Evolutionary conservation across 441 rosid species (phyloP), one percentile per base, ranked within the genome.

Genomic region (Corymbia citriodora): DNA sequence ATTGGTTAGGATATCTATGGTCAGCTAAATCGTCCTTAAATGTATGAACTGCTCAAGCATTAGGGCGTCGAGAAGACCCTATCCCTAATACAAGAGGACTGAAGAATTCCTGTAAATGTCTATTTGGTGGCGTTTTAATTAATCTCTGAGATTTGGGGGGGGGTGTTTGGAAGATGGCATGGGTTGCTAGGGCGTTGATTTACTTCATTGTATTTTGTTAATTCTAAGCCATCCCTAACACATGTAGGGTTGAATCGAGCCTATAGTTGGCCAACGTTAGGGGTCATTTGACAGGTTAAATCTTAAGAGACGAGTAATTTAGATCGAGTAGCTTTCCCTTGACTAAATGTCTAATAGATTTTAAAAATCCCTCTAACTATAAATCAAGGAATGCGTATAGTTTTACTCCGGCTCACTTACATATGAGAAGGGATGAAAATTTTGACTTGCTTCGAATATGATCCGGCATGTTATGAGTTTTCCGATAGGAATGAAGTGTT

Each of bases 21-120:
- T 3, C 4, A 29, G 50, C 83, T 40, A 74, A 36, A 40, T 40
- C 3, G 29, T 74, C 6, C 21, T 5, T 2, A 31, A 3, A 15
- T 17, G 31, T 6, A 3, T 40, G 25, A 74, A 74, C 16, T 21
- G 0, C 50, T 40, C 0, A 0, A 3, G 6, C 5, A 40, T 40
- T 40, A 40, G 45, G 45, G 45, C 45, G 45, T 40, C 45, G 45
- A 40, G 45, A 40, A 40, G 45, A 40, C 45, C 45, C 45, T 40
- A 40, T 40, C 45, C 45, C 45, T 40, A 4, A 40, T 23, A 40
- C 0, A 2, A 40, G 29, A 21, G 29, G 10, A 74, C 1, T 2
- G 14, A 9, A 11, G 18, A 70, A 18, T 70, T 70, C 14, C 8
- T 3, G 11, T 5, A 7, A 1, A 33, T 9, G 1, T 33, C 3